phyloP scores from a whole-genome alignment of 805 yeast species.

The Metschnikowia proteae region DNA sequence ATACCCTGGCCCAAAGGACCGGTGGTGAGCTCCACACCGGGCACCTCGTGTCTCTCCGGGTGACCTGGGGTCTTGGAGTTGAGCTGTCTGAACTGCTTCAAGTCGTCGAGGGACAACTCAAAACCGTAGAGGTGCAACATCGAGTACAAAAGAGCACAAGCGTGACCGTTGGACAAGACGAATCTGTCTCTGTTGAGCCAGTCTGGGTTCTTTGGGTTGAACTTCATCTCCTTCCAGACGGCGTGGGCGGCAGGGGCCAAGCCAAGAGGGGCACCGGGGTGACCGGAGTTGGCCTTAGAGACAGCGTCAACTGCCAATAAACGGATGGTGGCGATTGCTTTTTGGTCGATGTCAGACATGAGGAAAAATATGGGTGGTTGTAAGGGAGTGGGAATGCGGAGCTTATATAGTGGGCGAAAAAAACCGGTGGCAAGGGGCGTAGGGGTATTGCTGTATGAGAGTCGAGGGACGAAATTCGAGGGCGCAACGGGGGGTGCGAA shows the following conservation, averaged over 20 bases:
- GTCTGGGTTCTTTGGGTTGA: conserved; percentile 86
- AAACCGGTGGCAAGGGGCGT: conserved; percentile 3
- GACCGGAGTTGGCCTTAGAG: conserved; percentile 89
- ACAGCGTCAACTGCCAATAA: conserved; percentile 84
- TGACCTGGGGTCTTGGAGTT: conserved; percentile 95
- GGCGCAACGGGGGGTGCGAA: conserved; percentile 2
- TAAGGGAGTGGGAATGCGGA: conserved; percentile 1
- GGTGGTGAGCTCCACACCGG: conserved; percentile 95
- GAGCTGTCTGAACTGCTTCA: conserved; percentile 86
- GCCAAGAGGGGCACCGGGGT: conserved; percentile 99
- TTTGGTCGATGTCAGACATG: conserved; percentile 52
- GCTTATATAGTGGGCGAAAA: conserved; percentile 6
- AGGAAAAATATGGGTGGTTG: conserved; percentile 1
- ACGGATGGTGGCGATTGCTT: conserved; percentile 85
- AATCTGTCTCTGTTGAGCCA: conserved; percentile 97
- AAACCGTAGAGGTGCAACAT: conserved; percentile 84
- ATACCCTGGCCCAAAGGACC: conserved; percentile 99
- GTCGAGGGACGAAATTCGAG: conserved; percentile 3
- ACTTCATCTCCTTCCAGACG: conserved; percentile 72
- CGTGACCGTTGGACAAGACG: conserved; percentile 94
- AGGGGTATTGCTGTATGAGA: conserved; percentile 8
- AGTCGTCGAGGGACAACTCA: conserved; percentile 75
- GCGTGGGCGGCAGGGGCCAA: conserved; percentile 94
- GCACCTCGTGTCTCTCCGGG: conserved; percentile 80
- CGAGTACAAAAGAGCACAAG: conserved; percentile 84